These are phyloP conservation scores for Saposhnikovia divaricata DNA, from an alignment of 129 eudicot genomes.

Conservation along the genomic window DNA sequence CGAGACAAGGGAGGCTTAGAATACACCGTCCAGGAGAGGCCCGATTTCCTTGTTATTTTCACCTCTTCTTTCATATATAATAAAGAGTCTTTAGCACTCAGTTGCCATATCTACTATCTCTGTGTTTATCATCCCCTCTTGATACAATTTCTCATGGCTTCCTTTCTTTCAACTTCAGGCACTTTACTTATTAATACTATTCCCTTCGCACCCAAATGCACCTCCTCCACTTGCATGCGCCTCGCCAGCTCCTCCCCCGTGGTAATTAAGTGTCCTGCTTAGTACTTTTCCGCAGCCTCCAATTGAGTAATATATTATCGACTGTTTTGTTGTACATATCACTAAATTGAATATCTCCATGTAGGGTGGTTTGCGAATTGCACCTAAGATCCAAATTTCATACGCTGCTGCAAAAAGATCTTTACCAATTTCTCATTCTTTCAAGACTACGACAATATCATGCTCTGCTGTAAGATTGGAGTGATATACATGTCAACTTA, in stretches of 20 bases:
- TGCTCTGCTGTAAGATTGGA: slow-evolving; percentile 26
- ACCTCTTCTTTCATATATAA: slow-evolving; percentile 9
- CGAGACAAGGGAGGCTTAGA: slow-evolving; percentile 16
- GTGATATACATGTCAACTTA: background rate
- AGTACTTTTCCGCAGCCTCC: background rate
- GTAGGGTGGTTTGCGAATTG: slow-evolving; percentile 30
- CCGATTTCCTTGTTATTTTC: slow-evolving; percentile 21
- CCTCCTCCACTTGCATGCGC: background rate
- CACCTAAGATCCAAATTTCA: slow-evolving; percentile 20
- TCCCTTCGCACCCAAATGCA: slow-evolving; percentile 12
- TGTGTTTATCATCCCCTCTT: background rate
- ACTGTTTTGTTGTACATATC: background rate
- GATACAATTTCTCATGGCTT: slow-evolving; percentile 22
- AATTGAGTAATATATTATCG: background rate
- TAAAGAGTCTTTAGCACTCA: background rate
- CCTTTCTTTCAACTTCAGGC: slow-evolving; percentile 31
- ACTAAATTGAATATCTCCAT: background rate
- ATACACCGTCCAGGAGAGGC: slow-evolving; percentile 25
- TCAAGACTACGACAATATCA: slow-evolving; percentile 26
- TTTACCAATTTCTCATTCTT: slow-evolving; percentile 16
- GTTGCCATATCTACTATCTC: background rate
- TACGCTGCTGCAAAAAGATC: slow-evolving; percentile 16
- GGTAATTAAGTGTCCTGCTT: slow-evolving; percentile 5
- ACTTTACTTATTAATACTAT: slow-evolving; percentile 10
- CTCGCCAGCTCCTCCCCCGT: slow-evolving; percentile 19